phyloP scores from a whole-genome alignment of 306 rosid genomes.

The Cicer judaicum region DNA sequence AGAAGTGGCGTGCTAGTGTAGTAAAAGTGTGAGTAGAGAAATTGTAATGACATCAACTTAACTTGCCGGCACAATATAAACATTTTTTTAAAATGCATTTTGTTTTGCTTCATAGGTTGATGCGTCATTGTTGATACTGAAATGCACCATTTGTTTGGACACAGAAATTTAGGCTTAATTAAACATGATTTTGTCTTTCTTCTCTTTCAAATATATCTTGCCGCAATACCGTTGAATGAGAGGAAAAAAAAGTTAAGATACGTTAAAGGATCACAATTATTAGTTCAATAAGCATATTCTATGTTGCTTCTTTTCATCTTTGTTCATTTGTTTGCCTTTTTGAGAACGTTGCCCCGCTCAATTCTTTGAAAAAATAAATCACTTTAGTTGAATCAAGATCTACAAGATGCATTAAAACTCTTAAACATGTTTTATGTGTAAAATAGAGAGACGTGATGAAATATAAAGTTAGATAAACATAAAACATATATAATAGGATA shows the following conservation, averaged over 20 bases:
- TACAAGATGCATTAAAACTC: too few relatives aligned
- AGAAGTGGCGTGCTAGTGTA: slow-evolving; percentile 34
- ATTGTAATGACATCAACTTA: slow-evolving; percentile 1
- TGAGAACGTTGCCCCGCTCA: not conserved
- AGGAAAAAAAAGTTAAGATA: not conserved
- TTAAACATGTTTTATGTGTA: too few relatives aligned
- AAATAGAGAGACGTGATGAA: too few relatives aligned
- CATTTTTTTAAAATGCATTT: slow-evolving; percentile 6
- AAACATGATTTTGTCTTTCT: not conserved
- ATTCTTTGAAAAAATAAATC: not conserved
- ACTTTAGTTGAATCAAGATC: too few relatives aligned
- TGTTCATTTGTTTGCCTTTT: slow-evolving; percentile 10
- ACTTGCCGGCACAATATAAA: slow-evolving; percentile 50
- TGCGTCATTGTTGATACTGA: slow-evolving; percentile 20
- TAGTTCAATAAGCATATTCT: slow-evolving; percentile 5
- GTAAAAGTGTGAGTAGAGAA: slow-evolving; percentile 4
- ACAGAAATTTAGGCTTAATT: not conserved
- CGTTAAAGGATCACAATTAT: not conserved
- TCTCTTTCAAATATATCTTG: not conserved
- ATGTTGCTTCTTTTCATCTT: slow-evolving; percentile 16
- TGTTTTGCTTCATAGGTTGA: slow-evolving; percentile 17
- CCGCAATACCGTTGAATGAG: slow-evolving; percentile 10
- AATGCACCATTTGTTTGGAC: slow-evolving; percentile 37
- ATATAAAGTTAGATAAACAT: too few relatives aligned
- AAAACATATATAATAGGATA: too few relatives aligned